phyloP scores from a whole-genome alignment of 1,284 basidiomycete genomes.

The Ganoderma meredithae region DNA sequence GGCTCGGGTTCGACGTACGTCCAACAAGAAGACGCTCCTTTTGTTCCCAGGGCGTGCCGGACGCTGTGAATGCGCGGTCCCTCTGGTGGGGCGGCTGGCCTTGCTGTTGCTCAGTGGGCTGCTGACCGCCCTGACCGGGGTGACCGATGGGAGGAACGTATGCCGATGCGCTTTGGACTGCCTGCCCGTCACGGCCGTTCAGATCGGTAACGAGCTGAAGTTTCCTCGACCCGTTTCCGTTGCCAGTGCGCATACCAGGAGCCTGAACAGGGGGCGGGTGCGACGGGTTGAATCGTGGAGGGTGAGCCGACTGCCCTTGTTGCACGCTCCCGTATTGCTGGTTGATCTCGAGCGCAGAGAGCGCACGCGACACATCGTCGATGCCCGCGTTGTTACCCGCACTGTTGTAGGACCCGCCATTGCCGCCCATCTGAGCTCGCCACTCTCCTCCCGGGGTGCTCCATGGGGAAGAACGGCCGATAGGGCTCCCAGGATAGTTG shows the following conservation, averaged over 20 bases:
- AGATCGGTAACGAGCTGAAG: slow-evolving; percentile 66
- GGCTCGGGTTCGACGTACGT: slow-evolving; percentile 71
- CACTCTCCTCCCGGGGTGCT: slow-evolving; percentile 63
- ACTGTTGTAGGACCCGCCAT: slow-evolving; percentile 34
- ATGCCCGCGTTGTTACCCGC: slow-evolving; percentile 49
- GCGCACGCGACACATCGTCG: slow-evolving; percentile 78
- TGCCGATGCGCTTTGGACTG: slow-evolving; percentile 52
- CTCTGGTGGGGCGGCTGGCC: slow-evolving; percentile 43
- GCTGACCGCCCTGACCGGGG: slow-evolving; percentile 40
- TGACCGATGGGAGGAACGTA: slow-evolving; percentile 59
- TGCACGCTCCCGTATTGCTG: slow-evolving; percentile 46
- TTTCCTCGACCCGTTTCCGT: slow-evolving; percentile 49
- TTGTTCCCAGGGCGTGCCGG: slow-evolving; percentile 61
- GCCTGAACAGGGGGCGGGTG: slow-evolving; percentile 56
- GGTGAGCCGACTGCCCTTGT: slow-evolving; percentile 61
- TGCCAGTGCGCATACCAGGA: slow-evolving; percentile 48
- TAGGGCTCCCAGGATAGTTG: slow-evolving; percentile 65
- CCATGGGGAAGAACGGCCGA: slow-evolving; percentile 75
- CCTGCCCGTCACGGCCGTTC: slow-evolving; percentile 64
- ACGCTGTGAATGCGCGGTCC: slow-evolving; percentile 51
- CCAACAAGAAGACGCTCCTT: slow-evolving; percentile 63
- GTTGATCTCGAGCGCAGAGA: slow-evolving; percentile 70
- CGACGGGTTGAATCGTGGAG: slow-evolving; percentile 70
- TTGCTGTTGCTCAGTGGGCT: slow-evolving; percentile 37
- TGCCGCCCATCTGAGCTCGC: slow-evolving; percentile 54